Evolutionary conservation across 192 early-diverging fungal species (phyloP).

Genomic region (Rhizophagus clarus): DNA sequence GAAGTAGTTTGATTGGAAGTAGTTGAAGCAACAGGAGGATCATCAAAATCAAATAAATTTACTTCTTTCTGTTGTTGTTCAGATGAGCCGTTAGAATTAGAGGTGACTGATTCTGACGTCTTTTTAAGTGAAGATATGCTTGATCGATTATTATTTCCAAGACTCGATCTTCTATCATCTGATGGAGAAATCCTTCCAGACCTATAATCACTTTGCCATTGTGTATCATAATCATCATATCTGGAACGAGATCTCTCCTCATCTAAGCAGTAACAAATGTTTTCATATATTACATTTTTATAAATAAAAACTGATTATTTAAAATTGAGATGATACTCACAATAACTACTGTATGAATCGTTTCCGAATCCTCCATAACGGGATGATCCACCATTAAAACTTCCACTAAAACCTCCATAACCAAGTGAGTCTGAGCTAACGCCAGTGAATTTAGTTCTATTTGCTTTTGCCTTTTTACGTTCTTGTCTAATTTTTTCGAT

Average conservation of each 20-base stretch:
- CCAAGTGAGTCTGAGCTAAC: conserved; percentile 58
- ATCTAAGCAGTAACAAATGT: not conserved
- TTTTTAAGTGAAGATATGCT: conserved; percentile 35
- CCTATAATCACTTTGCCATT: conserved; percentile 3
- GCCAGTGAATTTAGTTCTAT: conserved; percentile 86
- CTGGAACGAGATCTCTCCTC: conserved; percentile 26
- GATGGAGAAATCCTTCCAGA: not conserved
- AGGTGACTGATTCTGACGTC: conserved; percentile 35
- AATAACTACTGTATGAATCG: conserved; percentile 48
- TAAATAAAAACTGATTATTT: not conserved
- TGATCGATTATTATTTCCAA: not conserved
- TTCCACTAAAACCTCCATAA: conserved; percentile 40
- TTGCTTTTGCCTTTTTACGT: conserved; percentile 87
- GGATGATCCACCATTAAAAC: conserved; percentile 35
- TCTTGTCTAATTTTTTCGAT: conserved; percentile 81
- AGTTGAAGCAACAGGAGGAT: conserved; percentile 37
- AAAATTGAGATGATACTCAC: conserved; percentile 15
- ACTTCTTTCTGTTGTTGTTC: conserved; percentile 45
- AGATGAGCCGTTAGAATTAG: conserved; percentile 28
- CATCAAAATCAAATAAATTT: conserved; percentile 75
- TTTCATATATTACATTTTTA: not conserved
- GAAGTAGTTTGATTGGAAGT: conserved; percentile 29
- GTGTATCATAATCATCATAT: conserved; percentile 25
- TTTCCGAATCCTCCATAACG: conserved; percentile 68
- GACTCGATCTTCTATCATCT: conserved; percentile 6